Conservation (phyloP, 352 stramenopile species). For the Discostella stelligera region DNA sequence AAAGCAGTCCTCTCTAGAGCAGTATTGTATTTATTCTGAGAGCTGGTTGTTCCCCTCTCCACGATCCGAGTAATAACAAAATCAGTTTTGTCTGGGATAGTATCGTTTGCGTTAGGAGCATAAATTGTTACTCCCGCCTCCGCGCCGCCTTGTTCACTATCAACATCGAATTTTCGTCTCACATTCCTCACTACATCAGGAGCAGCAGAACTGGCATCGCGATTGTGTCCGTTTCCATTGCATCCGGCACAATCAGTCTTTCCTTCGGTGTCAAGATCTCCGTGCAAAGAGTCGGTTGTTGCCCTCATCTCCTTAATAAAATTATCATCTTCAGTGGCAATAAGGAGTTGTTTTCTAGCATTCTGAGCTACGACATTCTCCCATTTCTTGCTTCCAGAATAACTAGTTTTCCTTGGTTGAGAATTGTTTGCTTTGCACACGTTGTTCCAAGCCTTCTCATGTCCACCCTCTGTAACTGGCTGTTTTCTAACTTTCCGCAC, state of each 20-base stretch:
- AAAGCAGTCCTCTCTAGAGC: too few relatives aligned
- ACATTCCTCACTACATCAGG: not conserved
- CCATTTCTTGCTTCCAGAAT: too few relatives aligned
- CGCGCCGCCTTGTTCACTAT: not conserved
- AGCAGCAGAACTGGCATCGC: not conserved
- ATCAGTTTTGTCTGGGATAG: not conserved
- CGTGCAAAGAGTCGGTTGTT: too few relatives aligned
- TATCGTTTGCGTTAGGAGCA: not conserved
- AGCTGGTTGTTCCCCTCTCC: not conserved
- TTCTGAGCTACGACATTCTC: too few relatives aligned
- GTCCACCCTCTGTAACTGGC: not conserved
- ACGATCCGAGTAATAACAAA: not conserved
- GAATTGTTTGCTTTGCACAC: not conserved
- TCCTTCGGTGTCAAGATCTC: not conserved
- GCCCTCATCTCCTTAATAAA: too few relatives aligned
- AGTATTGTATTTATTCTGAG: not conserved
- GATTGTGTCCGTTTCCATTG: not conserved
- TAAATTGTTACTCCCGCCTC: not conserved
- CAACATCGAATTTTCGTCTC: not conserved
- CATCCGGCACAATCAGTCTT: not conserved
- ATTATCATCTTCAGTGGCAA: too few relatives aligned
- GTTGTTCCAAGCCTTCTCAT: not conserved
- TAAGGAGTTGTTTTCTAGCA: too few relatives aligned
- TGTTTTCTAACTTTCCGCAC: not conserved
- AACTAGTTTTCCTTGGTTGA: not conserved